Evolutionary conservation across 2,329 filamentous ascomycete genomes (phyloP), one percentile per base, ranked within the genome.

Genomic region (Cucurbitaria berberidis): DNA sequence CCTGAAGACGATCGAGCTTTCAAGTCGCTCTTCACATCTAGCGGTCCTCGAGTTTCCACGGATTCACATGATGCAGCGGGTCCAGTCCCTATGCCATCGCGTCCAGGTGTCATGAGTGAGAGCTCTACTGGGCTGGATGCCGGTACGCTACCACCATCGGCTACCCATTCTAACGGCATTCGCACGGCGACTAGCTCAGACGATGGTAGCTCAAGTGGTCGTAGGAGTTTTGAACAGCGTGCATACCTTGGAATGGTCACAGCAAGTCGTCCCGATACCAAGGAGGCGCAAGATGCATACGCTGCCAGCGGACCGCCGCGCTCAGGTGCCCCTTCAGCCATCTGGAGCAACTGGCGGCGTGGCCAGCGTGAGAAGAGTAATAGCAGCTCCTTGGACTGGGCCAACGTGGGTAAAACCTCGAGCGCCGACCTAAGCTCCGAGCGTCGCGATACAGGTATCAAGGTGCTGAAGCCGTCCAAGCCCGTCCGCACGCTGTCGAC

Each of bases 1-100:
- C 95, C 95, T 0, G 95, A 98, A 74, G 89, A 96, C 65, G 91
- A 96, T 51, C 81, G 80, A 3, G 77, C 86, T 0, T 98, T 96
- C 78, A 95, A 89, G 65, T 84, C 87, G 63, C 82, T 98, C 43
- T 86, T 80, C 64, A 92, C 89, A 1, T 81, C 81, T 36, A 78
- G 72, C 43, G 66, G 60, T 29, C 45, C 55, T 4, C 55, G 40
- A 34, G 45, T 44, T 24, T 18, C 24, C 8, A 24, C 54, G 1
- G 44, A 49, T 36, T 27, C 56, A 32, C 52, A 60, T 19, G 29
- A 26, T 10, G 11, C 27, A 18, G 29, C 34, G 32, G 50, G 35
- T n/a, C 41, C 54, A 16, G 15, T 43, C 13, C 18, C 40, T 32
- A 45, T 39, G 16, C 24, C 46, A 29, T 50, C 54, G 8, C 54